Evolutionary conservation across 495 filamentous ascomycete species (phyloP), one percentile per base, ranked within the genome.

Genomic region (Aspergillus campestris): DNA sequence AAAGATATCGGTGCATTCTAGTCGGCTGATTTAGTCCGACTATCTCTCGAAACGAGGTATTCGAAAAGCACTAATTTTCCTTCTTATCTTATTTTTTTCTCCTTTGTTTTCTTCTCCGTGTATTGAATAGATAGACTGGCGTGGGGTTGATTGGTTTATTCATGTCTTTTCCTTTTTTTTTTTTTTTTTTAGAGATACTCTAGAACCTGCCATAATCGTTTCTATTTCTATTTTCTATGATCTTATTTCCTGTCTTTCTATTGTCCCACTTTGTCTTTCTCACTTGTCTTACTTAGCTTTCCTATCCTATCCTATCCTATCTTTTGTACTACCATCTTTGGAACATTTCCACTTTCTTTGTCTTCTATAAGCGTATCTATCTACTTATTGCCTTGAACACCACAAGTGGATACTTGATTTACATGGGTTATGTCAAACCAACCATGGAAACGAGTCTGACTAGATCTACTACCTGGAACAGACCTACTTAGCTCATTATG

Each of bases 61-160:
- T 10, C 45, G 28, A 57, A 60, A 59, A 59, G 53, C 47, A 59
- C 48, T 57, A 54, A 56, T 58, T 49, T 18, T 34, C 48, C 32
- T 33, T 42, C 24, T 49, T 51, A n/a, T 49, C 38, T 47, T 48
- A 7, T 7, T 43, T 47, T 49, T 40, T 34, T 36, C 43, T 32
- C 41, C 44, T 36, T 10, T 45, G 39, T 47, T 11, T 31, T 46
- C 36, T 24, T 13, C 9, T 42, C 11, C 39, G 29, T 51, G 51
- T 58, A 54, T 40, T 49, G 48, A 43, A 44, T 50, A 50, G 47
- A 53, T 53, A 53, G 50, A 52, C 50, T 38, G 41, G 50, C 27
- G 42, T 39, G 44, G 41, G 50, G 42, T 44, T 49, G 38, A 7
- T 8, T 39, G 30, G 10, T 45, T 31, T 44, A 32, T 49, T 50